phyloP scores from a whole-genome alignment of 2,329 filamentous ascomycete species.

The Penicillium sp. region DNA sequence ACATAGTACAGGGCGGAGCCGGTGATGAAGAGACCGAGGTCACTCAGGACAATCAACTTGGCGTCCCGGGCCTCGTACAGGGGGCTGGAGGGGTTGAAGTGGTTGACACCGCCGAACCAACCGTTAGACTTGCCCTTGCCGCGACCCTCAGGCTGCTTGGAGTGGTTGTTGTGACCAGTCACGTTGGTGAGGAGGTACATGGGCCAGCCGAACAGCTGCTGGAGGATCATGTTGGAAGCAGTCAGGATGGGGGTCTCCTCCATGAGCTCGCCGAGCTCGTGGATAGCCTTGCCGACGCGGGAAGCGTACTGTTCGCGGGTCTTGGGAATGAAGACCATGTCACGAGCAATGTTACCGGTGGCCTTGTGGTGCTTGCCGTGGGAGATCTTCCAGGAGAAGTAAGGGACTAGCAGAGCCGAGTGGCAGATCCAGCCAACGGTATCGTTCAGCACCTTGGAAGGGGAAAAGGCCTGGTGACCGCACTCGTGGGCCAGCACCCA shows the following conservation, averaged over 20 bases:
- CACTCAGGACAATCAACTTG: constrained; percentile 82
- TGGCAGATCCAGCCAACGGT: constrained; percentile 90
- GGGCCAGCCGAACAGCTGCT: constrained; percentile 93
- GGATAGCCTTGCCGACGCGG: constrained; percentile 72
- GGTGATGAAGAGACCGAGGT: constrained; percentile 75
- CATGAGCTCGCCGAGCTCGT: constrained; percentile 85
- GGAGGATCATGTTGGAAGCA: constrained; percentile 71
- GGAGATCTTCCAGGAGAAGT: constrained; percentile 99
- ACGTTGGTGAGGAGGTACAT: constrained; percentile 90
- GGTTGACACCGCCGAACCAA: constrained; percentile 79
- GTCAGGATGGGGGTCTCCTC: constrained; percentile 94
- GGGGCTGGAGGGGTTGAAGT: constrained; percentile 87
- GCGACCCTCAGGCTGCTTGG: constrained; percentile 88
- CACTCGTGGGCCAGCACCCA: constrained; percentile 99
- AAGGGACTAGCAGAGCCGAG: constrained; percentile 86
- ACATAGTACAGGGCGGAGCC: constrained; percentile 67
- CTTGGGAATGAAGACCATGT: constrained; percentile 99
- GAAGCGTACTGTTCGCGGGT: constrained; percentile 81
- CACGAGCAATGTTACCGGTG: constrained; percentile 93
- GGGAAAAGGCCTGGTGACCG: constrained; percentile 93
- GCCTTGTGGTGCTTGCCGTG: constrained; percentile 99
- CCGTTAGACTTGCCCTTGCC: constrained; percentile 93
- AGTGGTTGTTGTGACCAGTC: constrained; percentile 94
- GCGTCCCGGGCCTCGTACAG: constrained; percentile 91
- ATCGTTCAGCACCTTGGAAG: constrained; percentile 90